Evolutionary conservation across 805 yeast genomes (phyloP).

Genomic region (Pichia californica): DNA sequence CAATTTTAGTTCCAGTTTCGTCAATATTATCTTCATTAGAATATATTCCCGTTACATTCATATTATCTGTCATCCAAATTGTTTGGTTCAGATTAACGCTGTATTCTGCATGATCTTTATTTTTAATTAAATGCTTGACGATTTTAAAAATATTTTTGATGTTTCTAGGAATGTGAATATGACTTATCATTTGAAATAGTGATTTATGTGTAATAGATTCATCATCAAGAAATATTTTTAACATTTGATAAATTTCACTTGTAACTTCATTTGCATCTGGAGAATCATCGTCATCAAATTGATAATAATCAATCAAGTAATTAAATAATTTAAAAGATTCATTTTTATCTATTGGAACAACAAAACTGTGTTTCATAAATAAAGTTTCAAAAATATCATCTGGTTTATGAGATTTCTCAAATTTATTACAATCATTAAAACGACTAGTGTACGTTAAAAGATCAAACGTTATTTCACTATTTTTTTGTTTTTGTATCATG

Average conservation of each 20-base stretch:
- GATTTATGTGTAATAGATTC: background rate
- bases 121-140: slow-evolving; percentile 2
- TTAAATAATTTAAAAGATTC: background rate
- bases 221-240: slow-evolving; percentile 1
- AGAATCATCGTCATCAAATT: background rate
- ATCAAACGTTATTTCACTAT: slow-evolving; percentile 19
- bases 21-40: background rate
- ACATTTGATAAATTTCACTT: background rate
- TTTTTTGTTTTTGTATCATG: background rate
- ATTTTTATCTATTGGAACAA: background rate
- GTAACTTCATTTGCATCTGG: slow-evolving; percentile 3
- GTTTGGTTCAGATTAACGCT: background rate
- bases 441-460: slow-evolving; percentile 8
- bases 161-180: slow-evolving; percentile 6
- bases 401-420: too few species aligned
- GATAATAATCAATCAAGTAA: background rate
- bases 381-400: too few species aligned
- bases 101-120: background rate
- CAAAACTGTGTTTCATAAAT: background rate
- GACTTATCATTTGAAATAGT: background rate
- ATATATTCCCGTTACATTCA: background rate
- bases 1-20: background rate
- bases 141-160: slow-evolving; percentile 7
- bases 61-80: background rate
- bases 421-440: slow-evolving; percentile 1